Evolutionary conservation across 495 filamentous ascomycete genomes (phyloP).

Genomic region (Choiromyces venosus): DNA sequence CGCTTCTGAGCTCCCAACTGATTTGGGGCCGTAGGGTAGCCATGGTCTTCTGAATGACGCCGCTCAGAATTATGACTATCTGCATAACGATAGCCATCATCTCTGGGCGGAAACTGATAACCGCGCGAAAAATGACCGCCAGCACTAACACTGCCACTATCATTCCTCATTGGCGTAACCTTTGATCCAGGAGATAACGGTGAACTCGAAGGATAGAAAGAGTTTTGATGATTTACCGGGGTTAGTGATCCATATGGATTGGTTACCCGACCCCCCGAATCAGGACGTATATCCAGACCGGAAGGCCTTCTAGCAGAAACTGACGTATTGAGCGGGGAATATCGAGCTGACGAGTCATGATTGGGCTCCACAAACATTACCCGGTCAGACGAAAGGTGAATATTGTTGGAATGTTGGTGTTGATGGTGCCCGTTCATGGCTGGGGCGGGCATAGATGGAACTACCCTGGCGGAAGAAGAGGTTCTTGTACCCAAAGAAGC

Average conservation of each 20-base stretch:
- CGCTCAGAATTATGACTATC: constrained; percentile 13
- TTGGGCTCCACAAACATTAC: constrained; percentile 22
- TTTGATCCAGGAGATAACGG: constrained; percentile 30
- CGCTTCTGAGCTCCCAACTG: constrained; percentile 15
- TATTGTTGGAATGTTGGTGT: constrained; percentile 21
- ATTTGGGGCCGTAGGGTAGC: constrained; percentile 6
- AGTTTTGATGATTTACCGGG: constrained; percentile 12
- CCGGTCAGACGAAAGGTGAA: constrained; percentile 17
- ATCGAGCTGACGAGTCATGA: constrained; percentile 26
- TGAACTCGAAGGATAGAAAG: constrained; percentile 31
- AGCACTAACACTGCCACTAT: neutral
- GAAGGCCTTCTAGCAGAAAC: constrained; percentile 17
- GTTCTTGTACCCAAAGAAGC: constrained; percentile 13
- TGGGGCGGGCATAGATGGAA: constrained; percentile 22
- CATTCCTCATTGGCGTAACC: constrained; percentile 10
- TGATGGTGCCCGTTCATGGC: constrained; percentile 27
- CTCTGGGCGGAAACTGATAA: constrained; percentile 28
- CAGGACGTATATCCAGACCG: constrained; percentile 26
- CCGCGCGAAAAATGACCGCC: constrained; percentile 10
- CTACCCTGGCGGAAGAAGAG: constrained; percentile 14
- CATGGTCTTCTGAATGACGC: constrained; percentile 17
- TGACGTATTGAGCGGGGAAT: constrained; percentile 13
- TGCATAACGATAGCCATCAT: constrained; percentile 13
- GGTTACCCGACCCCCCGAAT: constrained; percentile 13
- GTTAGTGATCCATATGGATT: constrained; percentile 14